Evolutionary conservation across 2,329 filamentous ascomycete genomes (phyloP).

Genomic region (Ascochyta clinopodiicola): DNA sequence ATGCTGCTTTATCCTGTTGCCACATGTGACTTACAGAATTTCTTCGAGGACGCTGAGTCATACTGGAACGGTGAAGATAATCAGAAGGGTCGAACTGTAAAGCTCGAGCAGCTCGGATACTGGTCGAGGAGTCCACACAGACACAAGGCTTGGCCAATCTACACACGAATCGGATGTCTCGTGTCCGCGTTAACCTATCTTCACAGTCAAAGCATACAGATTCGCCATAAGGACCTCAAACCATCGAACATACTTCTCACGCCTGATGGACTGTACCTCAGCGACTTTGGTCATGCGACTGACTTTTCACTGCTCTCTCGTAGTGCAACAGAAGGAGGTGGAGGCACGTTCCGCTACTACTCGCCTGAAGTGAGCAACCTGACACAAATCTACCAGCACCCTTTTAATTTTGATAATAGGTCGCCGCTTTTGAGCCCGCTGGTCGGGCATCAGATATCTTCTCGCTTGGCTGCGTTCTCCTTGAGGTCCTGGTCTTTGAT

Average conservation of each 20-base stretch:
- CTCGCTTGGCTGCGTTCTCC: too few species aligned
- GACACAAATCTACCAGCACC: too few species aligned
- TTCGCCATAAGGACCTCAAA: slow-evolving; percentile 35
- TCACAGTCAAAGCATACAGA: slow-evolving; percentile 23
- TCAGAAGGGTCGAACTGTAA: too few species aligned
- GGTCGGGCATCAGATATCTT: too few species aligned
- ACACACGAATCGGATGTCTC: slow-evolving; percentile 26
- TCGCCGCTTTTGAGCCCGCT: slow-evolving; percentile 43
- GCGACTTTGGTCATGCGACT: slow-evolving; percentile 29
- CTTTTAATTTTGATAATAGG: too few species aligned
- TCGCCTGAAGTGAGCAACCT: slow-evolving; percentile 25
- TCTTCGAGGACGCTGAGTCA: slow-evolving; percentile 28
- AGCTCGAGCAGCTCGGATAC: neutral
- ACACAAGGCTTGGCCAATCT: slow-evolving; percentile 58
- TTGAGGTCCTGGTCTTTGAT: too few species aligned
- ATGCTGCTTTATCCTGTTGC: slow-evolving; percentile 30
- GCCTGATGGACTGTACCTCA: slow-evolving; percentile 21
- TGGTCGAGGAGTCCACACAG: slow-evolving; percentile 36
- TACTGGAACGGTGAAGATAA: slow-evolving; percentile 54
- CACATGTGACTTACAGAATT: slow-evolving; percentile 25
- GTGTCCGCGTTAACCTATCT: slow-evolving; percentile 27
- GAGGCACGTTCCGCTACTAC: slow-evolving; percentile 29
- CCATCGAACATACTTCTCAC: slow-evolving; percentile 26
- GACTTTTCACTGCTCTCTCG: slow-evolving; percentile 28
- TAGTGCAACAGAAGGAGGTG: slow-evolving; percentile 33